These are phyloP conservation scores for Scutellaria baicalensis DNA, from an alignment of 257 asterid genomes.

Conservation along the genomic window DNA sequence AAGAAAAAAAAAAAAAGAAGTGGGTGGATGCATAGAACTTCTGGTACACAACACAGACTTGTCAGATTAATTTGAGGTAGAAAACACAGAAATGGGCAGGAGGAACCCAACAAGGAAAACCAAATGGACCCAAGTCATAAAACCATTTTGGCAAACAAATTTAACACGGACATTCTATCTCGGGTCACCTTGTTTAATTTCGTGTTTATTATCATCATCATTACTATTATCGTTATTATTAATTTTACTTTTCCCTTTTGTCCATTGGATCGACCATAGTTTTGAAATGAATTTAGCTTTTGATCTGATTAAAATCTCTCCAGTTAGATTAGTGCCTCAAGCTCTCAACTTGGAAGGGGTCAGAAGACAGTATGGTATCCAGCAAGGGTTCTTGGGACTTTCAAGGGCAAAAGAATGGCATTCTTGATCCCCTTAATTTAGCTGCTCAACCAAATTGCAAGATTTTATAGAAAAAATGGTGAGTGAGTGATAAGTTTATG, in stretches of 20 bases:
- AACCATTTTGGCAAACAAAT: no score
- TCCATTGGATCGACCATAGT: not conserved
- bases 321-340: conserved; percentile 5
- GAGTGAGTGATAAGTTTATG: conserved; percentile 35
- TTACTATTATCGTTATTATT: no score
- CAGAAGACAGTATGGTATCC: conserved; percentile 8
- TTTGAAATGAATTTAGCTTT: not conserved
- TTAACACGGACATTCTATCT: no score
- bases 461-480: conserved; percentile 13
- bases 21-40: no score
- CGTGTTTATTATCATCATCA: no score
- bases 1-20: no score
- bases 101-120: not conserved
- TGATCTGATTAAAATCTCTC: not conserved
- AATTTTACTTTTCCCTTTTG: no score
- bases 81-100: no score
- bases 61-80: not conserved
- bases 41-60: no score
- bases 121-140: no score
- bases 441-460: not conserved
- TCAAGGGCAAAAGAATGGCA: conserved; percentile 10
- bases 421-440: not conserved
- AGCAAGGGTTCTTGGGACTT: conserved; percentile 19
- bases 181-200: no score
- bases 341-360: not conserved